Evolutionary conservation across 2,329 filamentous ascomycete species (phyloP), one percentile per base, ranked within the genome.

Genomic region (Cladosporium colombiae): DNA sequence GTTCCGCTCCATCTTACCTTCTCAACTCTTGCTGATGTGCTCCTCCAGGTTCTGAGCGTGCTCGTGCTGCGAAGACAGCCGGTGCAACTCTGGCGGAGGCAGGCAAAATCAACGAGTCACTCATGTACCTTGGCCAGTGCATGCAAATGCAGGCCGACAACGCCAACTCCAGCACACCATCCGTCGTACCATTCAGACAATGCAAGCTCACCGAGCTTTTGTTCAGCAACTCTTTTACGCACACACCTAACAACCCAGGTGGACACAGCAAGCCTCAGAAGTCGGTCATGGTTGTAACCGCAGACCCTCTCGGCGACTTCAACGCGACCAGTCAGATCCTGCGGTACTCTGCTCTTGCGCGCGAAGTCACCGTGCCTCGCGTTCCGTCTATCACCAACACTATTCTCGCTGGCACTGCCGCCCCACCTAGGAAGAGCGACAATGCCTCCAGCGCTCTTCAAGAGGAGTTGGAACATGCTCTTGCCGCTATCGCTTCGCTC

Each of bases 81-180:
- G 95, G 95, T 14, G 89, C 92, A 4, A 97, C 94, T 0, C 85
- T 99, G 16, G 94, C 91, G 0, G 95, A 99, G 80, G 95, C 94
- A 40, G 95, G 95, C 62, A 98, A 98, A 80, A 99, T 99, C 77
- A 99, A 99, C 74, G 93, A 97, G 78, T 96, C 92, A 74, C 81
- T 99, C 75, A 99, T 99, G 95, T 98, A 97, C 76, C 85, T 99
- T 1, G 95, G 95, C 0, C 95, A 98, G 75, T 99, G 95, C 76
- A 85, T 99, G 72, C 94, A 98, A 76, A 94, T 97, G 84, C 94
- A 97, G 77, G 93, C 90, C 67, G 92, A 94, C 72, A 85, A 89
- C 35, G 88, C 89, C 52, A 89, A 84, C 68, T 89, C 88, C 14
- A 69, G 70, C 18, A 70, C 67, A 6, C 66, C 67, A 14, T 57